Conservation (phyloP, 176 grass and related monocot genomes). For the Zea luxurians region DNA sequence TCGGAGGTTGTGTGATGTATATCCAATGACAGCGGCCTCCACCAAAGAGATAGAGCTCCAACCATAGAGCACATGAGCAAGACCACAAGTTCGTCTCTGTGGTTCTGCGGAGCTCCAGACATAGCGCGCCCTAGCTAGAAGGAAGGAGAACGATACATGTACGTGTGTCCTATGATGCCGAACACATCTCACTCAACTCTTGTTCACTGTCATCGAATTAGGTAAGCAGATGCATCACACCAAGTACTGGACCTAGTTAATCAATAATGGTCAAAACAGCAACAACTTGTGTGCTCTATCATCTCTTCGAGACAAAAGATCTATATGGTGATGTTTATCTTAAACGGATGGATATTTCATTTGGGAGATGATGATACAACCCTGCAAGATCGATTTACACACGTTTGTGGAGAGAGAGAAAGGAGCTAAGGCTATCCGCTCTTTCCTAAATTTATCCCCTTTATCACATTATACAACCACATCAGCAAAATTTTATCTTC, state of each 20-base stretch:
- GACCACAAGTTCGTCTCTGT: background rate
- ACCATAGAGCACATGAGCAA: background rate
- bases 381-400: no score
- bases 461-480: no score
- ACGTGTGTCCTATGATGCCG: background rate
- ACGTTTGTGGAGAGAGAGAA: no score
- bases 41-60: background rate
- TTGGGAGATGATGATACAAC: background rate
- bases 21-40: background rate
- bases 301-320: background rate
- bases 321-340: background rate
- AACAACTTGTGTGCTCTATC: background rate
- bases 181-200: background rate
- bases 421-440: no score
- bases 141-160: background rate
- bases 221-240: background rate
- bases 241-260: background rate
- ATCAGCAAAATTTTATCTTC: no score
- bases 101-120: background rate
- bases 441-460: no score
- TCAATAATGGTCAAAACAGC: background rate
- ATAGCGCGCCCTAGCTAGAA: background rate
- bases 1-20: background rate
- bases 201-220: background rate
- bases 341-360: background rate